Percentiles rank a stretch among this genome's conserved stretches.
phyloP scores from a whole-genome alignment of 306 rosid species.

The Cucurbita moschata region DNA sequence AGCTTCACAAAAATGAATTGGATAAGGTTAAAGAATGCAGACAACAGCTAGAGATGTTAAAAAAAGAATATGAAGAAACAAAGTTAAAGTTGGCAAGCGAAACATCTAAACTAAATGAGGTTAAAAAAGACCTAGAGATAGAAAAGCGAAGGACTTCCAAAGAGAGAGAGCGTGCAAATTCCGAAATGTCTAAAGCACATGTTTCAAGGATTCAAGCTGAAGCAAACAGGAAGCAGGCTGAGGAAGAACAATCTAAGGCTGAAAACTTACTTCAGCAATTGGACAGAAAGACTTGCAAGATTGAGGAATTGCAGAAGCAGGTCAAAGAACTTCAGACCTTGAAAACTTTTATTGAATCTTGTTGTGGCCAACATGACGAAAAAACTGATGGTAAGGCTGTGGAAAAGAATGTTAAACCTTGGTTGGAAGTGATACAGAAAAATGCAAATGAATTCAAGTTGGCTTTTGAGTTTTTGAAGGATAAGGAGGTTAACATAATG shows the following conservation, averaged over 20 bases:
- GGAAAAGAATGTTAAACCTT: slow-evolving; percentile 1
- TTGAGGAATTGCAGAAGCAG: slow-evolving; percentile 22
- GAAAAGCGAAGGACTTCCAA: slow-evolving; percentile 33
- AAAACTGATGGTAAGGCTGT: background rate
- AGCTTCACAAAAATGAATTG: slow-evolving; percentile 25
- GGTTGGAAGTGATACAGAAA: slow-evolving; percentile 1
- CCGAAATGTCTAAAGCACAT: slow-evolving; percentile 38
- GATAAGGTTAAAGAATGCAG: slow-evolving; percentile 32
- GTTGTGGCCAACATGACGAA: background rate
- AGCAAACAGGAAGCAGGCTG: slow-evolving; percentile 9
- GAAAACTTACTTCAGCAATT: slow-evolving; percentile 23
- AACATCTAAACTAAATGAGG: slow-evolving; percentile 25
- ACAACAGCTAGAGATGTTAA: slow-evolving; percentile 26
- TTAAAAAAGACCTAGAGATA: slow-evolving; percentile 30
- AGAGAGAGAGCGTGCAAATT: slow-evolving; percentile 40
- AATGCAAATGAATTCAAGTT: slow-evolving; percentile 10
- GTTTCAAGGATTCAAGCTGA: slow-evolving; percentile 23
- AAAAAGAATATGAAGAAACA: slow-evolving; percentile 39
- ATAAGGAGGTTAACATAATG: slow-evolving; percentile 20
- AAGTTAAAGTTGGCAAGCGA: slow-evolving; percentile 34
- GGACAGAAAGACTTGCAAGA: slow-evolving; percentile 13
- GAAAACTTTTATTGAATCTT: background rate
- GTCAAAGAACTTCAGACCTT: slow-evolving; percentile 11
- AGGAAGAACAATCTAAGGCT: slow-evolving; percentile 17
- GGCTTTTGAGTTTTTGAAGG: slow-evolving; percentile 13